Base-by-base conservation (phyloP, 148 eudicot genomes). In the Rhododendron griersonianum region DNA sequence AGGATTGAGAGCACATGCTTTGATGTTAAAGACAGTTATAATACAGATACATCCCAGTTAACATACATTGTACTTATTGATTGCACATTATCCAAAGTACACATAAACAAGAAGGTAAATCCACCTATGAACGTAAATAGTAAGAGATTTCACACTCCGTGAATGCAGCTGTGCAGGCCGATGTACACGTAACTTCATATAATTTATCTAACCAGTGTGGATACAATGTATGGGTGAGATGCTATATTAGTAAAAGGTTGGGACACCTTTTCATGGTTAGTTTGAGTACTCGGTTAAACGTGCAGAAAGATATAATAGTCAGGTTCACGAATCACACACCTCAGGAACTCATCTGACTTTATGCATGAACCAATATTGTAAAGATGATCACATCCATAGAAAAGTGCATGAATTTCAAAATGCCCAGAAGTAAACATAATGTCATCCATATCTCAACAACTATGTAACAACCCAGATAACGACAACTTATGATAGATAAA, bases 191-290 rank as follows among this genome's bases (percentile, higher is more conserved):
- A 83, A 65, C 76, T 65, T 45, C 78, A n/a, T 8, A 15, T 19
- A 9, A 28, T 1, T 71, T 69, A 33, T 25, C 45, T 19, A 48
- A 73, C 2, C 50, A 47, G 80, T 30, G 50, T 28, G 23, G 65
- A 84, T 71, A 71, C 65, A 73, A 21, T 50, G 79, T 18, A 84
- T 7, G 16, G 11, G 8, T 23, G 30, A 48, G 30, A 18, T 45
- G 47, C 33, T 73, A n/a, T 7, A 83, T 71, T 50, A 84, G 63
- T 73, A 50, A 73, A 28, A 63, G 3, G 30, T 74, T 28, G 45
- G 79, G 13, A 48, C 79, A 48, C 28, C 63, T 48, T 84, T 71
- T 19, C 44, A 84, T 84, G 59, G 41, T 83, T 28, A 50, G 80
- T 76, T 33, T 39, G 80, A 41, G 45, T 25, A 61, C 53, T 25